Evolutionary conservation across 257 asterid species (phyloP).

Genomic region (Penstemon newberryi): DNA sequence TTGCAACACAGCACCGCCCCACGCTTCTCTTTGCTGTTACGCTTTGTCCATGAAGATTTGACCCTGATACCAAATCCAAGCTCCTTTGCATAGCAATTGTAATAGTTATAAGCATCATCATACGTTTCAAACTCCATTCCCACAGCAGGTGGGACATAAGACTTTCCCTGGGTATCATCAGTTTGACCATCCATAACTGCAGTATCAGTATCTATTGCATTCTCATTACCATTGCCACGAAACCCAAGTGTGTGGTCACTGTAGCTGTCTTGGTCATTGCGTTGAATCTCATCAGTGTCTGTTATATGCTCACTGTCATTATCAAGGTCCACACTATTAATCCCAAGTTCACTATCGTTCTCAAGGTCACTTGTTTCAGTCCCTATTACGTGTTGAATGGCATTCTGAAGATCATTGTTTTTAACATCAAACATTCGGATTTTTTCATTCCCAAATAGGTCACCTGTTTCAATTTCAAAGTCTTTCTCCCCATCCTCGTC

Average conservation of each 20-base stretch:
- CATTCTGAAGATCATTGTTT: conserved; percentile 33
- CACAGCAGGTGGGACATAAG: conserved; percentile 51
- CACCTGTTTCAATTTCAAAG: conserved; percentile 37
- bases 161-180: conserved; percentile 39
- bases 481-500: conserved; percentile 42
- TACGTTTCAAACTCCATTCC: conserved; percentile 93
- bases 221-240: conserved; percentile 33
- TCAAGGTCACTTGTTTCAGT: conserved; percentile 35
- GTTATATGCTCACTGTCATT: conserved; percentile 30
- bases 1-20: conserved; percentile 92
- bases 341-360: conserved; percentile 31
- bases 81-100: conserved; percentile 72
- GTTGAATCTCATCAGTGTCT: conserved; percentile 21
- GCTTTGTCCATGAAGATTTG: conserved; percentile 87
- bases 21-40: conserved; percentile 87
- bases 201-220: conserved; percentile 32
- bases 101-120: conserved; percentile 80
- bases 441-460: conserved; percentile 26
- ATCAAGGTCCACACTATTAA: conserved; percentile 31
- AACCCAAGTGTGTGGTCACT: conserved; percentile 22
- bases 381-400: conserved; percentile 36
- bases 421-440: conserved; percentile 33
- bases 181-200: conserved; percentile 30
- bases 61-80: conserved; percentile 77
- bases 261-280: conserved; percentile 24